These are phyloP conservation scores for Sordariomycetes sp. DNA, from an alignment of 2,329 filamentous ascomycete species.

Conservation along the genomic window DNA sequence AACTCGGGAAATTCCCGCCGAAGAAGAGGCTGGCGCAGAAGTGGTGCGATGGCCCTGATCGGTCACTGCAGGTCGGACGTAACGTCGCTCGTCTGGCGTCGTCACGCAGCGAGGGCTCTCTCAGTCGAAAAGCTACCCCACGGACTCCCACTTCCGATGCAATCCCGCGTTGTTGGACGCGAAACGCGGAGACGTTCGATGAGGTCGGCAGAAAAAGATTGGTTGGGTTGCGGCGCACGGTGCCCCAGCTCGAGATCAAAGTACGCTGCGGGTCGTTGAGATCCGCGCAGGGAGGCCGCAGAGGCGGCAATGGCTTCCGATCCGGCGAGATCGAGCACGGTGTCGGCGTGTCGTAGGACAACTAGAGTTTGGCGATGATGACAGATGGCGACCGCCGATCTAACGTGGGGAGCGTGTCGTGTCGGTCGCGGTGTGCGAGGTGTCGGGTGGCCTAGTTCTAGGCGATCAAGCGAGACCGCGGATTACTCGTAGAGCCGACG, in stretches of 20 bases:
- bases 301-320: background rate
- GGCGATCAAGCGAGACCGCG: slow-evolving; percentile 6
- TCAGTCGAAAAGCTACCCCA: background rate
- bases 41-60: background rate
- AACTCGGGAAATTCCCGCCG: background rate
- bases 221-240: background rate
- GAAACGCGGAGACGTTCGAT: background rate
- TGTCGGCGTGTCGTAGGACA: background rate
- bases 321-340: background rate
- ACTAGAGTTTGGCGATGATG: background rate
- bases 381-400: background rate
- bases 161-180: background rate
- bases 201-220: background rate
- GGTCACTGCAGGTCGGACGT: background rate
- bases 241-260: background rate
- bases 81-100: background rate
- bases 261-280: background rate
- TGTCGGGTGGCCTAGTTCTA: background rate
- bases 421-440: background rate
- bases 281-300: background rate
- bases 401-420: background rate
- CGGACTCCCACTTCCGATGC: background rate
- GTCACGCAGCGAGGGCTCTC: background rate
- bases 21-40: background rate
- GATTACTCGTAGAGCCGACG: slow-evolving; percentile 7